Evolutionary conservation across 148 eudicot genomes (phyloP), one percentile per base, ranked within the genome.

Genomic region (Amaranthus palmeri): DNA sequence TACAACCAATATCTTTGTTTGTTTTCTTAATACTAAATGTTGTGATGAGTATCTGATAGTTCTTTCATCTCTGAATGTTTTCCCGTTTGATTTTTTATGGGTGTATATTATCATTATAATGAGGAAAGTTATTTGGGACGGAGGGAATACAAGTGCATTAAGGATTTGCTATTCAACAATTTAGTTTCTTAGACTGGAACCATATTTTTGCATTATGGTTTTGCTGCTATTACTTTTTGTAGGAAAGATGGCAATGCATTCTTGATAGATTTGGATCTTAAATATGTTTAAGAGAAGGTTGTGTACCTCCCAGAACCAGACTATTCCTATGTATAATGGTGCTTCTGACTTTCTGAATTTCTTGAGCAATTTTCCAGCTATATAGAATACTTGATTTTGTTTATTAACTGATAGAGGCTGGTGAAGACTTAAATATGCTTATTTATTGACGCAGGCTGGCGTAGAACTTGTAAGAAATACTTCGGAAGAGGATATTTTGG

Each of bases 381-480:
- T 60, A 48, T 65, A 43, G 11, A 25, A 25, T 25, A 25, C 36
- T 25, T 65, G n/a, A 49, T 17, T 13, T 54, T 65, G n/a, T 65
- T 65, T 65, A 48, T 25, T 25, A 25, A 25, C 36, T 25, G 58
- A 68, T 42, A 49, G 48, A 52, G 36, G 25, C 36, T 2, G 36
- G 36, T 25, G 36, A 25, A 25, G 61, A 45, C 44, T 60, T 78
- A 41, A 74, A 25, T 25, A 25, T 25, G 36, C 68, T 47, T 65
- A 58, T 65, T 53, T n/a, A 74, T 61, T 76, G 25, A 69, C 74
- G 82, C 86, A 93, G 98, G 84, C 80, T 69, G 93, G 97, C 80
- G 79, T 82, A 56, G 86, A 86, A 77, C 88, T 93, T 78, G 76
- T 88, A 48, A 72, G 62, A 71, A 83, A 78, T 74, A 79, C 83